Evolutionary conservation across 352 stramenopile species (phyloP).

Genomic region (Aphanomyces astaci): DNA sequence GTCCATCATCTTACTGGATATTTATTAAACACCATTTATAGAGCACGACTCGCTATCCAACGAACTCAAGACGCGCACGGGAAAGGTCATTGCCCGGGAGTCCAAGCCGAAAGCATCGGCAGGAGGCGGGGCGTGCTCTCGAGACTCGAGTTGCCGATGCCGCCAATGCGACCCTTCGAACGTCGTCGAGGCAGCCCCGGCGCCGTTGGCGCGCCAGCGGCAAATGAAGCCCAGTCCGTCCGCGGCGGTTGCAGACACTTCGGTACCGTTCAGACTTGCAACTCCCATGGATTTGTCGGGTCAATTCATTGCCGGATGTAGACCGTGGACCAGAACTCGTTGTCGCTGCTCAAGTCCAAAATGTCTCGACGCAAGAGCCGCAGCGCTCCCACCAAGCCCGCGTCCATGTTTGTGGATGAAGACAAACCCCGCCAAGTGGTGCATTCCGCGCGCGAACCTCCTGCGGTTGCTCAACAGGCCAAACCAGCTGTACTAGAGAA

Average conservation of each 20-base stretch:
- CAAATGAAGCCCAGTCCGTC: conserved; percentile 32
- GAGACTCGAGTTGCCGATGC: conserved; percentile 63
- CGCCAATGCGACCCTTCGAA: conserved; percentile 44
- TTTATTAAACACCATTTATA: conserved; percentile 32
- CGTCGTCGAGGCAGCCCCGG: conserved; percentile 7
- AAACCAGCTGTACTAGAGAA: not conserved
- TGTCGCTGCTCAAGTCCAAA: conserved; percentile 73
- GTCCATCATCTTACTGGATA: not conserved
- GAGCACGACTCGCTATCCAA: conserved; percentile 74
- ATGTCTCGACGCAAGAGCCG: conserved; percentile 64
- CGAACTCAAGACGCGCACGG: conserved; percentile 73
- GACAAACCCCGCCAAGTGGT: conserved; percentile 27
- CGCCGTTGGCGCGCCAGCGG: conserved; percentile 30
- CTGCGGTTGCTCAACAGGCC: not conserved
- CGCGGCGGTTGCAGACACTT: too few species aligned
- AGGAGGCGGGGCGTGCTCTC: conserved; percentile 39
- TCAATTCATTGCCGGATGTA: too few species aligned
- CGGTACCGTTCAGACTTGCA: too few species aligned
- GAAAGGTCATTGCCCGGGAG: conserved; percentile 50
- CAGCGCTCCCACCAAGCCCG: conserved; percentile 60
- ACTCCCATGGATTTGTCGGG: too few species aligned
- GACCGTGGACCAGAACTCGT: conserved; percentile 39
- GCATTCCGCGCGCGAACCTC: conserved; percentile 26
- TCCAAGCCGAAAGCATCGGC: conserved; percentile 25
- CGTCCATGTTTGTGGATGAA: conserved; percentile 59